These are phyloP conservation scores for Hexamita inflata DNA, from an alignment of 208 protist species.

Conservation along the genomic window DNA sequence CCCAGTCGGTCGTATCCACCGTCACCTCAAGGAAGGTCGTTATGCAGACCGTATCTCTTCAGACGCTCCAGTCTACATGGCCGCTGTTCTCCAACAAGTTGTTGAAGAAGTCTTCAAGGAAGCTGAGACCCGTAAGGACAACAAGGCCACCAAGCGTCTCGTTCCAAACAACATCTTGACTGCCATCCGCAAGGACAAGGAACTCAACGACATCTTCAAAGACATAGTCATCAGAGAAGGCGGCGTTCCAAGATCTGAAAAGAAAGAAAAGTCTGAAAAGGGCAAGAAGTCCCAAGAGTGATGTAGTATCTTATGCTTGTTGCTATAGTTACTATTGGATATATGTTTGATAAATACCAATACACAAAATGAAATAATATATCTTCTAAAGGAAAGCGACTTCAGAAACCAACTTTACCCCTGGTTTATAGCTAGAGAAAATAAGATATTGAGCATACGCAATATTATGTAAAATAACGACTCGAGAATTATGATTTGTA, in stretches of 20 bases:
- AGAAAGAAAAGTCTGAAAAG: slow-evolving; percentile 7
- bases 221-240: slow-evolving; percentile 54
- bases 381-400: no score
- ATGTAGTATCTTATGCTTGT: no score
- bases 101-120: slow-evolving; percentile 90
- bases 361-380: no score
- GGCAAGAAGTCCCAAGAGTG: slow-evolving; percentile 19
- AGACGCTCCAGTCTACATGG: slow-evolving; percentile 86
- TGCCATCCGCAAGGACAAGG: slow-evolving; percentile 90
- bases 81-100: slow-evolving; percentile 92
- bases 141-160: slow-evolving; percentile 82
- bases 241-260: slow-evolving; percentile 19
- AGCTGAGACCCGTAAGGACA: slow-evolving; percentile 81
- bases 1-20: slow-evolving; percentile 91
- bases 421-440: no score
- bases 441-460: no score
- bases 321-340: no score
- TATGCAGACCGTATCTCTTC: slow-evolving; percentile 76
- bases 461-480: no score
- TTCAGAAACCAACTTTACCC: no score
- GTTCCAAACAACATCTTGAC: slow-evolving; percentile 89
- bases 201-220: slow-evolving; percentile 91
- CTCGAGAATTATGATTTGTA: no score
- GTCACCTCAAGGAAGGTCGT: slow-evolving; percentile 79
- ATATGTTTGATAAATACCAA: no score